Evolutionary conservation across 106 monocot genomes (phyloP), one percentile per base, ranked within the genome.

Genomic region (Amphibolis antarctica): DNA sequence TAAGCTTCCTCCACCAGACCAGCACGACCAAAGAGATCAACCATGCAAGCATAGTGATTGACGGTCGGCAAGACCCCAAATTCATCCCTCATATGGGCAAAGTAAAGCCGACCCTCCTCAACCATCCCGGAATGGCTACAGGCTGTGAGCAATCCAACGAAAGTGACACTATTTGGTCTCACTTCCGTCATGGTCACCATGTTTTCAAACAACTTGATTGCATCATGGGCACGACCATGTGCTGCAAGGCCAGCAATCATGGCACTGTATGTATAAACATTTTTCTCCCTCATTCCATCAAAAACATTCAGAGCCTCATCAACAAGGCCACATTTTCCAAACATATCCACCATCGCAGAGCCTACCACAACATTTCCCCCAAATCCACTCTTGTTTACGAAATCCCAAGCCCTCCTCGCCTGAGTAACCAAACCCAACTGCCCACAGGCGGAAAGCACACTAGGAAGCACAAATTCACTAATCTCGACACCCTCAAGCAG

Each of bases 291-390:
- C 72, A 82, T 80, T 21, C 57, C 49, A 43, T 75, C 63, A 28
- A 85, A 89, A 1, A 80, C 56, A 15, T 28, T 49, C 24, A 25
- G 53, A 12, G 84, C 84, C 12, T 84, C 79, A 53, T 76, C 74
- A 21, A 88, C 71, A 12, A 84, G 77, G 18, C 81, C 88, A 55
- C 88, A 84, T 23, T 88, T 88, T 2, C 74, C 73, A 18, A 77
- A 82, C 89, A 89, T 89, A 55, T 89, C 85, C 54, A 89, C 69
- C 77, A 85, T 28, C 0, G 79, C 89, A 0, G 89, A 85, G n/a
- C 79, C 79, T 7, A 85, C 70, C 17, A 85, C 57, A 0, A 70
- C 59, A 62, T 65, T 75, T 28, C 28, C 49, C 23, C 2, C 45
- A 49, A 53, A 43, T 1, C 71, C 71, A 20, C 21, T 57, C 0